Base-by-base conservation (phyloP, 352 stramenopile species). In the Hyaloperonospora arabidopsidis region DNA sequence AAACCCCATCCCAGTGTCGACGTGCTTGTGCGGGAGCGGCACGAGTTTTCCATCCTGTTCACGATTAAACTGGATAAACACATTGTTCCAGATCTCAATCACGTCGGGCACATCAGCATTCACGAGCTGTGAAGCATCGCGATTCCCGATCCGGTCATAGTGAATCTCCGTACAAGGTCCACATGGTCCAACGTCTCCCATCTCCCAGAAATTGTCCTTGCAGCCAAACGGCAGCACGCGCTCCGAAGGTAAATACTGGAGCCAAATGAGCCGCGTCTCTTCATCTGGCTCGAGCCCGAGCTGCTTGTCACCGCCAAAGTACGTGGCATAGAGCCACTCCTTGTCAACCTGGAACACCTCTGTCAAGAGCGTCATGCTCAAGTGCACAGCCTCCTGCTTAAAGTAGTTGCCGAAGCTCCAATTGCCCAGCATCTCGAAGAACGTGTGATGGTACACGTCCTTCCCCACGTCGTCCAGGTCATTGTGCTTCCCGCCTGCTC, bases 171-270 rank as follows among this genome's bases (percentile, higher is more conserved):
- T 97, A 80, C 97, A 99, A 13, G 97, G 97, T 18, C 97, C 97
- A 72, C 97, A 99, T 34, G 97, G 97, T 47, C 97, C 97, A 13
- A 94, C 95, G 54, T 99, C 97, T 45, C 97, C 97, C 97, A 99
- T 99, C 79, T 99, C 97, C 97, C 97, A 99, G 77, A 99, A 99
- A 74, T 99, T 99, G 74, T 99, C 97, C 71, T 97, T 97, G 64
- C 84, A 95, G 61, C 79, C 84, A 57, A 97, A 98, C 5, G 95
- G 93, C 49, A 98, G 74, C 45, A 98, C 86, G 25, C 92, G 72
- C 41, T 95, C 80, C 1, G 83, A 28, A 2, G 93, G 92, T 17
- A 98, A 63, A 62, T 86, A 89, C 39, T 89, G 65, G 49, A 93
- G 74, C 84, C 84, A 94, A 49, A 98, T 85, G 38, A 94, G 64